Conservation (phyloP, 2,329 filamentous ascomycete species). For the Phoma sp. region DNA sequence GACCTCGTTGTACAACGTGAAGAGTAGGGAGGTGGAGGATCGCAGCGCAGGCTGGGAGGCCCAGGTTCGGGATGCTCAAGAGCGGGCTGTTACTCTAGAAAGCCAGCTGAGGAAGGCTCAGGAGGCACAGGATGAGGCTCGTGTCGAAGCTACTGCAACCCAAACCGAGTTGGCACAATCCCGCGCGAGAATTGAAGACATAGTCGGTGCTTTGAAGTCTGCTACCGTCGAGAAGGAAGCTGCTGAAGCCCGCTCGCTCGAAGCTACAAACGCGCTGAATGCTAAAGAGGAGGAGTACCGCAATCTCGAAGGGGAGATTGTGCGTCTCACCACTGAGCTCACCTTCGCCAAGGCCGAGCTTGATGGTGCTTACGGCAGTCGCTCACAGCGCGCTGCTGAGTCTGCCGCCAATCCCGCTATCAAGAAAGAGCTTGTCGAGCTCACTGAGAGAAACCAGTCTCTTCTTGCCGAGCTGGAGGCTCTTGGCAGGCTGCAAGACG, state of each 20-base stretch:
- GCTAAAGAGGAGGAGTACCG: conserved; percentile 47
- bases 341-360: conserved; percentile 92
- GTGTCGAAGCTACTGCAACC: conserved; percentile 42
- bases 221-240: conserved; percentile 41
- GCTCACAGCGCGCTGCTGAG: conserved; percentile 72
- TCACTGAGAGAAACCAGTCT: conserved; percentile 54
- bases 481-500: conserved; percentile 48
- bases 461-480: conserved; percentile 53
- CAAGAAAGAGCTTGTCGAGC: conserved; percentile 65
- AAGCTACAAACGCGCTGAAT: conserved; percentile 37
- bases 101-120: conserved; percentile 41
- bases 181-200: conserved; percentile 39
- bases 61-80: conserved; percentile 39
- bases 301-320: conserved; percentile 66
- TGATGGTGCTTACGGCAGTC: conserved; percentile 89
- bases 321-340: conserved; percentile 75
- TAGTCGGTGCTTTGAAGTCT: conserved; percentile 31
- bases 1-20: conserved; percentile 28
- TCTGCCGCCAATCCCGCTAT: conserved; percentile 63
- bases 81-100: conserved; percentile 44
- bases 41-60: conserved; percentile 41
- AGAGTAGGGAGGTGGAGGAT: conserved; percentile 29
- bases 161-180: conserved; percentile 46
- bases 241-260: conserved; percentile 38
- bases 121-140: conserved; percentile 40